These are phyloP conservation scores for Chloris gayana DNA, from an alignment of 176 grass and related monocot genomes.

Conservation along the genomic window DNA sequence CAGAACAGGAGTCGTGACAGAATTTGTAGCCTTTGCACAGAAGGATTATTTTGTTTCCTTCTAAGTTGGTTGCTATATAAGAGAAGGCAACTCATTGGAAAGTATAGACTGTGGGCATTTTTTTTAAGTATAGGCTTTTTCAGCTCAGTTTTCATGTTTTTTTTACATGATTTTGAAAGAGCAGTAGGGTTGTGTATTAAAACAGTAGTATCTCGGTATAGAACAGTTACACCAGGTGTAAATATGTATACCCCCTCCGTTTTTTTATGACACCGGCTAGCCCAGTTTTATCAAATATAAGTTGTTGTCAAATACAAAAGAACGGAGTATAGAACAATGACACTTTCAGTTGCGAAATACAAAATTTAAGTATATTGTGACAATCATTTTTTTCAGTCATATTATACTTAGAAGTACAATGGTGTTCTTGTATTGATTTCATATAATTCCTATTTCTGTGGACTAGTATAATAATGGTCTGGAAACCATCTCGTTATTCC, in stretches of 20 bases:
- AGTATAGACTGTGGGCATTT: neutral
- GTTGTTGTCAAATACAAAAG: no score
- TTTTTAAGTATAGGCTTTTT: slow-evolving; percentile 13
- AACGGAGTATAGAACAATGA: no score
- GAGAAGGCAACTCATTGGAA: neutral
- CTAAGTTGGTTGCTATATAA: neutral
- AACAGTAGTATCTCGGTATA: neutral
- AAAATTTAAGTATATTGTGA: neutral
- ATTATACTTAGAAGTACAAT: no score
- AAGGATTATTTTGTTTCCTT: slow-evolving; percentile 17
- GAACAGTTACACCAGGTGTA: neutral
- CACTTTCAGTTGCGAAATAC: neutral
- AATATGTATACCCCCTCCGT: neutral
- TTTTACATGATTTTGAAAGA: slow-evolving; percentile 30
- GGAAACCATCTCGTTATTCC: no score
- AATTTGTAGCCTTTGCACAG: neutral
- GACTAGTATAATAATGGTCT: no score
- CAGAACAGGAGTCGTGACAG: neutral
- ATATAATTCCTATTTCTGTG: no score
- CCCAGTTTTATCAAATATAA: no score
- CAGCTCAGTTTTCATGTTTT: neutral
- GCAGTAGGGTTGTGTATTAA: neutral
- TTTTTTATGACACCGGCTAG: no score
- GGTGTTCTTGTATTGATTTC: no score
- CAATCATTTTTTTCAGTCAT: no score